A percentile compares a stretch with the other conserved stretches of the same genome.
Conservation (phyloP, 2,329 filamentous ascomycete species). For the Phialophora expanda region DNA sequence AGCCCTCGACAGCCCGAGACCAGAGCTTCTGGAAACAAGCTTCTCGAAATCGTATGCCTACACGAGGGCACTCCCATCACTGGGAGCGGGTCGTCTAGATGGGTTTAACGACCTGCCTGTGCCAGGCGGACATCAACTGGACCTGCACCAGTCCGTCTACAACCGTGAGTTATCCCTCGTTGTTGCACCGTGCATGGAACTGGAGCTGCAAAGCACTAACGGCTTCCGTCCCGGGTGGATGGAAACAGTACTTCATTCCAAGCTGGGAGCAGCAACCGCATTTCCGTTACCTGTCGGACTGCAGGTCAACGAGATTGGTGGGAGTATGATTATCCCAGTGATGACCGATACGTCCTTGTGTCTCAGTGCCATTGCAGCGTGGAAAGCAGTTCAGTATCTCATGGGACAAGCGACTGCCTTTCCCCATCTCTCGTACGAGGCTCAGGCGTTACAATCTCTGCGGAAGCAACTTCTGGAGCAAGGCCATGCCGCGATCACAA, state of each 20-base stretch:
- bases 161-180: conserved; percentile 15
- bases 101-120: conserved; percentile 23
- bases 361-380: conserved; percentile 23
- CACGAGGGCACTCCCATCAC: conserved; percentile 11
- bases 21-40: conserved; percentile 2
- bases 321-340: conserved; percentile 25
- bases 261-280: conserved; percentile 23
- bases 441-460: conserved; percentile 22
- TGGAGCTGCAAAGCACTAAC: neutral
- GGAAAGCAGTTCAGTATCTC: conserved; percentile 23
- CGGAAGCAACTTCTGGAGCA: conserved; percentile 7
- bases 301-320: conserved; percentile 24
- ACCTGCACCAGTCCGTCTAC: conserved; percentile 25
- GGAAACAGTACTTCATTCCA: conserved; percentile 22
- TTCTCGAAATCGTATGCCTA: conserved; percentile 21
- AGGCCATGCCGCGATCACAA: conserved; percentile 7
- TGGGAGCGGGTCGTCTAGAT: conserved; percentile 20
- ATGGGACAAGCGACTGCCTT: conserved; percentile 7
- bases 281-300: conserved; percentile 22
- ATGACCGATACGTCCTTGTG: conserved; percentile 23
- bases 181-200: neutral
- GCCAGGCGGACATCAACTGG: conserved; percentile 15
- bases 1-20: neutral
- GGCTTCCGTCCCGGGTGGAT: neutral
- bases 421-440: conserved; percentile 21